Conservation (phyloP, 2,329 filamentous ascomycete genomes). For the Botrytis hyacinthi region DNA sequence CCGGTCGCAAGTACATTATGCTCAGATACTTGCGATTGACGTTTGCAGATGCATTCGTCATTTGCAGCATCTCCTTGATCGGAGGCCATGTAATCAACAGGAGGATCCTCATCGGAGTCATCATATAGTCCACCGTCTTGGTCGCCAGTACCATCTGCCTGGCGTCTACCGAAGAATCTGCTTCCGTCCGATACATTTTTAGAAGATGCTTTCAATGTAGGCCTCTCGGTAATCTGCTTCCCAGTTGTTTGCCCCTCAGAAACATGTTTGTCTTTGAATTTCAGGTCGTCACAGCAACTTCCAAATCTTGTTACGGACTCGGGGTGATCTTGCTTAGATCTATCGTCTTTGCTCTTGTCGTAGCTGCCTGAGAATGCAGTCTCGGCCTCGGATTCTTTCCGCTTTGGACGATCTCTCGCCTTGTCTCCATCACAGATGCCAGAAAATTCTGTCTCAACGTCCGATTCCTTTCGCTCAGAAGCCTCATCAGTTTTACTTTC, state of each 20-base stretch:
- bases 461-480: not conserved
- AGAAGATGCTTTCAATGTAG: not conserved
- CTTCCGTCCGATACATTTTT: not conserved
- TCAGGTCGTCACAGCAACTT: not conserved
- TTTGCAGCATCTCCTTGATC: constrained; percentile 22
- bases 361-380: not conserved
- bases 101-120: not conserved
- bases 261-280: not conserved
- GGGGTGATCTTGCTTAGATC: not conserved
- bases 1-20: not conserved
- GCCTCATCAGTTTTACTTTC: not conserved
- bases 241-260: not conserved
- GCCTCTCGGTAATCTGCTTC: not conserved
- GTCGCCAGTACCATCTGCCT: constrained; percentile 11
- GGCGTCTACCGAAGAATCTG: constrained; percentile 5
- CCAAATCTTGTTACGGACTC: not conserved
- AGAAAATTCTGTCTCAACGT: not conserved
- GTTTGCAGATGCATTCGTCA: constrained; percentile 10
- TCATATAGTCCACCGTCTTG: not conserved
- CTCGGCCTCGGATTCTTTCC: not conserved
- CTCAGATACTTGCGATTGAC: not conserved
- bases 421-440: not conserved
- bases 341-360: not conserved
- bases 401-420: not conserved
- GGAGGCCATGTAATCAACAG: not conserved